A percentile compares a stretch with the other conserved stretches of the same genome.
Evolutionary conservation across 352 stramenopile species (phyloP).

Genomic region (Phytophthora hybrid): DNA sequence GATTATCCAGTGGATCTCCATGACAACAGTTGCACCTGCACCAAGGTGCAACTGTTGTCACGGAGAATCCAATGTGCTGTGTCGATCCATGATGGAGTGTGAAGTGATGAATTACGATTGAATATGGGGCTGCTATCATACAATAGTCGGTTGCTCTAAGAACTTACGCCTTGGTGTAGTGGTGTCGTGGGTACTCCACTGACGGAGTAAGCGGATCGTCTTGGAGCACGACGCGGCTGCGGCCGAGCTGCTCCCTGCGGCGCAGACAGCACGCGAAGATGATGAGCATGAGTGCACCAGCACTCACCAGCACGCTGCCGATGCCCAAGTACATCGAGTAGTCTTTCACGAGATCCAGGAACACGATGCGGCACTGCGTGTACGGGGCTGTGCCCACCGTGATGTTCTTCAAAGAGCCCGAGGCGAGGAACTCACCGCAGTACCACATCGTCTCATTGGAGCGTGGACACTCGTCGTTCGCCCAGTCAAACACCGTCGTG

Average conservation of each 20-base stretch:
- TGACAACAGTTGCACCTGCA: too few species aligned
- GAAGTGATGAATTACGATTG: not conserved
- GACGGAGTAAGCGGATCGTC: slow-evolving; percentile 31
- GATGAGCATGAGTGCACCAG: slow-evolving; percentile 54
- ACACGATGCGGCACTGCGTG: slow-evolving; percentile 53
- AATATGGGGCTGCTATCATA: slow-evolving; percentile 15
- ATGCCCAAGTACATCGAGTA: slow-evolving; percentile 50
- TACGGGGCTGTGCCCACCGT: slow-evolving; percentile 56
- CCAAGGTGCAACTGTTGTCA: not conserved
- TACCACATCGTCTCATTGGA: slow-evolving; percentile 61
- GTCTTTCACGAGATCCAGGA: slow-evolving; percentile 54
- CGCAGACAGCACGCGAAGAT: slow-evolving; percentile 55
- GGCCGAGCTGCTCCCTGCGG: slow-evolving; percentile 35
- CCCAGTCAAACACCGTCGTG: slow-evolving; percentile 80
- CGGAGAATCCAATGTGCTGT: not conserved
- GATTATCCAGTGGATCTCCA: too few species aligned
- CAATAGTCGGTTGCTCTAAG: slow-evolving; percentile 24
- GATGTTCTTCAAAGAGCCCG: slow-evolving; percentile 32
- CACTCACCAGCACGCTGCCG: slow-evolving; percentile 48
- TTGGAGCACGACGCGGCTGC: slow-evolving; percentile 10
- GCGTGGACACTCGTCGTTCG: slow-evolving; percentile 78
- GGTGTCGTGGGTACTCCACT: slow-evolving; percentile 21
- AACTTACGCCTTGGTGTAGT: slow-evolving; percentile 44
- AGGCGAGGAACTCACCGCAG: slow-evolving; percentile 66
- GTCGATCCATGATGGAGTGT: not conserved